Conservation (phyloP, 176 grass and related monocot species). For the Cocos nucifera region DNA sequence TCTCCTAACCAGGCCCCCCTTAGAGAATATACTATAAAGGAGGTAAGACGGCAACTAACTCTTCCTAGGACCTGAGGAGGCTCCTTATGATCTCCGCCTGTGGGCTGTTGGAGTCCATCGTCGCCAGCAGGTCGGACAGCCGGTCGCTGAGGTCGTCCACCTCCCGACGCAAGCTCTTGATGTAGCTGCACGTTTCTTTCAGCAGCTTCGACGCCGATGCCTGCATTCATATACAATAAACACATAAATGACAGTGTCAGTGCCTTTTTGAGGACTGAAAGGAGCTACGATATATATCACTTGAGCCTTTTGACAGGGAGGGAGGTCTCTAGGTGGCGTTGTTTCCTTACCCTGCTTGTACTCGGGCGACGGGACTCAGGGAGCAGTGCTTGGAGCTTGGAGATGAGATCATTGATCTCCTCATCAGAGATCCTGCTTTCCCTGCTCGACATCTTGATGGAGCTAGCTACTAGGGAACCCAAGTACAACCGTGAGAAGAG, state of each 20-base stretch:
- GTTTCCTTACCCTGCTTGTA: constrained; percentile 12
- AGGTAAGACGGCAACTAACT: too few species aligned
- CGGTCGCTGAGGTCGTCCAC: constrained; percentile 25
- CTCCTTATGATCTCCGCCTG: constrained; percentile 33
- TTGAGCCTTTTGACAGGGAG: too few species aligned
- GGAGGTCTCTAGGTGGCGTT: too few species aligned
- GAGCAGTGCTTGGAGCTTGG: constrained; percentile 27
- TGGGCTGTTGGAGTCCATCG: constrained; percentile 22
- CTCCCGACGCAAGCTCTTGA: constrained; percentile 31
- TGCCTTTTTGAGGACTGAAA: neutral
- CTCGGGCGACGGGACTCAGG: constrained; percentile 23
- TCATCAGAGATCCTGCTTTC: constrained; percentile 25
- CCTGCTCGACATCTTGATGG: constrained; percentile 21
- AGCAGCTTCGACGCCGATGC: constrained; percentile 27
- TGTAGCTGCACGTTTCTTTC: constrained; percentile 39
- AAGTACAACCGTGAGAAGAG: too few species aligned
- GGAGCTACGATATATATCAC: too few species aligned
- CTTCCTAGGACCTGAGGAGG: constrained; percentile 15
- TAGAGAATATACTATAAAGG: too few species aligned
- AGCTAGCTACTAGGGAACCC: too few species aligned
- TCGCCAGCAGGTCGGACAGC: constrained; percentile 25
- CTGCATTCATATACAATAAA: neutral
- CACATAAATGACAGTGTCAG: neutral
- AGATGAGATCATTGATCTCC: constrained; percentile 30
- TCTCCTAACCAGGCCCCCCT: too few species aligned